A percentile compares a stretch with the other conserved stretches of the same genome.
Evolutionary conservation across 495 filamentous ascomycete genomes (phyloP).

Genomic region (Glarea lozoyensis): DNA sequence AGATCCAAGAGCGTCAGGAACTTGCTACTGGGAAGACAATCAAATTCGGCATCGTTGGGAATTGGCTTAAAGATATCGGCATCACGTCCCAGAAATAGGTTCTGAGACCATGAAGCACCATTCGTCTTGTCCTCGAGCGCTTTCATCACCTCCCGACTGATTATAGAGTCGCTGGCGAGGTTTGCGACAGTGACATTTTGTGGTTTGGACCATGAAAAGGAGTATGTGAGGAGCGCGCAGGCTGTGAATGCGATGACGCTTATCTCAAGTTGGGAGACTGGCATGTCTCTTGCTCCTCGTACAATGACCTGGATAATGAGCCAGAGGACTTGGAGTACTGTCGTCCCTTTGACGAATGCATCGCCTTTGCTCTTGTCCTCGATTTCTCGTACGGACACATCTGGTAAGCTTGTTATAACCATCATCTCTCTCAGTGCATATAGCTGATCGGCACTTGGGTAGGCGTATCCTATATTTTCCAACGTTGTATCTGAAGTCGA

Average conservation of each 20-base stretch:
- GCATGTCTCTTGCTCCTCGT: conserved; percentile 15
- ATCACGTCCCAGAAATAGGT: neutral
- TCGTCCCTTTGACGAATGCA: conserved; percentile 20
- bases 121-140: neutral
- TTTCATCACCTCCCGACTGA: neutral
- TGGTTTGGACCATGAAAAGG: conserved; percentile 24
- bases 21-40: neutral
- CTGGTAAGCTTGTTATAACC: neutral
- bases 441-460: neutral
- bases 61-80: neutral
- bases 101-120: conserved; percentile 5
- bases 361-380: conserved; percentile 31
- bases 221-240: conserved; percentile 20
- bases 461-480: neutral
- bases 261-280: conserved; percentile 27
- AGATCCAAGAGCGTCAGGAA: neutral
- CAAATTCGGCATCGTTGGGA: conserved; percentile 2
- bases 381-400: conserved; percentile 22
- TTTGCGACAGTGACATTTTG: conserved; percentile 13
- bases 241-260: conserved; percentile 21
- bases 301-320: conserved; percentile 21
- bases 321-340: conserved; percentile 24
- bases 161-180: conserved; percentile 11
- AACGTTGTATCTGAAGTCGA: neutral
- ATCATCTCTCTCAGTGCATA: neutral